These are phyloP conservation scores for Aegilops longissima DNA, from an alignment of 176 grass and related monocot genomes.

Conservation along the genomic window DNA sequence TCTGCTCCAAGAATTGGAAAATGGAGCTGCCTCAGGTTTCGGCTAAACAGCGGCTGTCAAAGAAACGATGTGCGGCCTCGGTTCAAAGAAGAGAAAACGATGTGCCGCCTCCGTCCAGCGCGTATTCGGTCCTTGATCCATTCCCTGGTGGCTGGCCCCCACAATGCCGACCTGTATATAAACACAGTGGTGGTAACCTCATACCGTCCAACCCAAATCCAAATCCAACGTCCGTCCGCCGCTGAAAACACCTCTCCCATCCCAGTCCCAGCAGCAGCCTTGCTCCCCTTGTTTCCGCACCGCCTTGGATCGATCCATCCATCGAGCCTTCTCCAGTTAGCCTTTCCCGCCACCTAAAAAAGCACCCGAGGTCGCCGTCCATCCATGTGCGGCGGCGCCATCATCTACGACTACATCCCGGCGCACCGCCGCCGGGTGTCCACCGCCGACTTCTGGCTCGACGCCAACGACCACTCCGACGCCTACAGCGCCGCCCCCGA, in stretches of 20 bases:
- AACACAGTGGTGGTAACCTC: not conserved
- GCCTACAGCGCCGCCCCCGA: not conserved
- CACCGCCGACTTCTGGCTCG: conserved; percentile 63
- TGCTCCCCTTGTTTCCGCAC: conserved; percentile 3
- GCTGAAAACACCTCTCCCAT: not conserved
- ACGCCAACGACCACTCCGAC: conserved; percentile 18
- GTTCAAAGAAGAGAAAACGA: not conserved
- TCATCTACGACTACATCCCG: conserved; percentile 89
- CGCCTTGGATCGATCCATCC: not conserved
- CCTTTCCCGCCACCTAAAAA: not conserved
- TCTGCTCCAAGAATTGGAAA: not conserved
- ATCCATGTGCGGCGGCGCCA: conserved; percentile 88
- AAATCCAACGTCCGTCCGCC: conserved; percentile 14
- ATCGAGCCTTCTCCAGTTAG: not conserved
- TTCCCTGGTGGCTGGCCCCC: not conserved
- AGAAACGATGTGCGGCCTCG: not conserved
- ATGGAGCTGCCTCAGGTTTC: not conserved
- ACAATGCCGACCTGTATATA: conserved; percentile 1
- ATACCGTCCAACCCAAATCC: not conserved
- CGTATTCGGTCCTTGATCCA: no score
- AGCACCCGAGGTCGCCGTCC: not conserved
- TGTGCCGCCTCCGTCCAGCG: not conserved
- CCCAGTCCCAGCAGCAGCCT: not conserved
- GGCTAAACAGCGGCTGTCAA: not conserved
- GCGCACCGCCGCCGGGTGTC: conserved; percentile 11